Conservation (phyloP, 139 green algal genomes). For the Prasinococcaceae sp. region DNA sequence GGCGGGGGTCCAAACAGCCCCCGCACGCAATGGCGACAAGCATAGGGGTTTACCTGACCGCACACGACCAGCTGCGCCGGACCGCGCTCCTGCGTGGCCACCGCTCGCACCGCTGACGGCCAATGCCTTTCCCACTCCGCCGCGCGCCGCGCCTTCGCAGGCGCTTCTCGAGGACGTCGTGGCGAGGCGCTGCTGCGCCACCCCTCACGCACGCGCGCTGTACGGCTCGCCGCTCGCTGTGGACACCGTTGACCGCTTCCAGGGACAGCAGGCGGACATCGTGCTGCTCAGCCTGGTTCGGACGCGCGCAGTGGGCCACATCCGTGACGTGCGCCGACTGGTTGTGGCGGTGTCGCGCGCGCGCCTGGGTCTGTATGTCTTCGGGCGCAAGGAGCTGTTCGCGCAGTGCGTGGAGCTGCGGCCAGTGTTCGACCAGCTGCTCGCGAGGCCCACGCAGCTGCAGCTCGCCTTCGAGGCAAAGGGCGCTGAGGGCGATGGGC, state of each 20-base stretch:
- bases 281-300: slow-evolving; percentile 90
- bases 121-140: too few relatives aligned
- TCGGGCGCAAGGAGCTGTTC: slow-evolving; percentile 68
- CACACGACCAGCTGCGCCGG: too few relatives aligned
- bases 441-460: slow-evolving; percentile 59
- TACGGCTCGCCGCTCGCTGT: slow-evolving; percentile 3
- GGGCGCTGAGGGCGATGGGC: too few relatives aligned
- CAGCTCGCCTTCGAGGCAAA: slow-evolving; percentile 33
- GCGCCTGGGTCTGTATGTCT: slow-evolving; percentile 90
- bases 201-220: too few relatives aligned
- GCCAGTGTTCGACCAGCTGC: slow-evolving; percentile 66
- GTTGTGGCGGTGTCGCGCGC: slow-evolving; percentile 86
- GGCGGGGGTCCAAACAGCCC: too few relatives aligned
- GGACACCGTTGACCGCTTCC: slow-evolving; percentile 94
- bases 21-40: too few relatives aligned
- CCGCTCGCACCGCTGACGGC: too few relatives aligned
- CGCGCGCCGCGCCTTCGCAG: too few relatives aligned
- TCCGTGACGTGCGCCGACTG: slow-evolving; percentile 85
- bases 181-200: slow-evolving; percentile 50
- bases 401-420: slow-evolving; percentile 83
- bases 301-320: slow-evolving; percentile 73
- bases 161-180: slow-evolving; percentile 82
- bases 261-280: slow-evolving; percentile 96
- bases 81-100: too few relatives aligned
- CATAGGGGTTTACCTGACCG: too few relatives aligned